A percentile compares a stretch with the other conserved stretches of the same genome.
Evolutionary conservation across 441 rosid genomes (phyloP).

Genomic region (Lagerstroemia fauriei): DNA sequence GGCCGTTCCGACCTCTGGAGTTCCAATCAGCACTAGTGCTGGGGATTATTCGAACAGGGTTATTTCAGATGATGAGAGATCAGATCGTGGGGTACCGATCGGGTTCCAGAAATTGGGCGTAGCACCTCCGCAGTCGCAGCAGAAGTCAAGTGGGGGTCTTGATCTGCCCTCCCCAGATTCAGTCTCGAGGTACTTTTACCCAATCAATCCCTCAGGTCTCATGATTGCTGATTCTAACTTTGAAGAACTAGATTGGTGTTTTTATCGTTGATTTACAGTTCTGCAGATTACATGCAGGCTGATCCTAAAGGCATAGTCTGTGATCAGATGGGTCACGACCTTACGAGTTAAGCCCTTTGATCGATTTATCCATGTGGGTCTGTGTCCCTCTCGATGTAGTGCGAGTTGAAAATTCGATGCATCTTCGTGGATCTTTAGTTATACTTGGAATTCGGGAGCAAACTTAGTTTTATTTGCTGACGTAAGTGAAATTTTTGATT

Average conservation of each 20-base stretch:
- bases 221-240: background rate
- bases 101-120: conserved; percentile 34
- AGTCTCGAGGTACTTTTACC: conserved; percentile 64
- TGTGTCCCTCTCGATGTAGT: too few species aligned
- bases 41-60: conserved; percentile 58
- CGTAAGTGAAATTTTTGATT: background rate
- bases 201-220: background rate
- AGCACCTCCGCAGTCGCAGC: conserved; percentile 50
- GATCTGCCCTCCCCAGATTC: conserved; percentile 90
- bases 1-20: conserved; percentile 43
- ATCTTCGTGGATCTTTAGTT: background rate
- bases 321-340: background rate
- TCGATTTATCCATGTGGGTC: too few species aligned
- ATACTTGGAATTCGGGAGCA: background rate
- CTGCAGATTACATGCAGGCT: background rate
- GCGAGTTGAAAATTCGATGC: background rate
- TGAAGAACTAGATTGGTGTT: background rate
- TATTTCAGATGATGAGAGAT: conserved; percentile 86
- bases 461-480: background rate
- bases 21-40: conserved; percentile 41
- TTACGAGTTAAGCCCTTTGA: background rate
- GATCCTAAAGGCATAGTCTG: background rate
- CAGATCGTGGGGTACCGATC: conserved; percentile 58
- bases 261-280: background rate
- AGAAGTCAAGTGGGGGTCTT: conserved; percentile 52